phyloP scores from a whole-genome alignment of 257 asterid species.

The Nicotiana paniculata region DNA sequence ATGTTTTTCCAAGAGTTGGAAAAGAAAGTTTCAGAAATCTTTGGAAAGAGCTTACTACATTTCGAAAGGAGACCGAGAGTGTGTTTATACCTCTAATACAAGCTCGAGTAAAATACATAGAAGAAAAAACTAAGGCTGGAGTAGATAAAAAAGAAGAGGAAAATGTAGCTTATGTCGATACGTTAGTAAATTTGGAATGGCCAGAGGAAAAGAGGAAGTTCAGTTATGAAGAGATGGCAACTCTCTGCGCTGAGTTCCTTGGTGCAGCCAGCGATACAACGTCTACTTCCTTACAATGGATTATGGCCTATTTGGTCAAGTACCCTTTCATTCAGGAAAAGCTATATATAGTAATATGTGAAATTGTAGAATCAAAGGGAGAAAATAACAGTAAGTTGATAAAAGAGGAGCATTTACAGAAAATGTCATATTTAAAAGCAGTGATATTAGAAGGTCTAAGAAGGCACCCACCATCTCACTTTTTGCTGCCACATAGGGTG shows the following conservation, averaged over 20 bases:
- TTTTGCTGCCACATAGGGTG: conserved; percentile 19
- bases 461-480: conserved; percentile 23
- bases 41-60: conserved; percentile 12
- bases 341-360: conserved; percentile 10
- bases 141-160: not conserved
- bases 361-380: not conserved
- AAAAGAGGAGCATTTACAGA: conserved; percentile 11
- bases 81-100: conserved; percentile 10
- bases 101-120: not conserved
- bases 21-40: conserved; percentile 5
- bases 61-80: not conserved
- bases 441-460: conserved; percentile 16
- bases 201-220: conserved; percentile 15
- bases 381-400: not conserved
- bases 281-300: conserved; percentile 14
- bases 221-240: conserved; percentile 9
- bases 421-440: conserved; percentile 21
- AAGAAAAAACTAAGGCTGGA: not conserved
- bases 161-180: conserved; percentile 12
- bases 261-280: conserved; percentile 14
- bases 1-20: conserved; percentile 15
- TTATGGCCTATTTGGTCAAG: conserved; percentile 27
- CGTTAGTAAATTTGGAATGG: conserved; percentile 10
- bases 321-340: conserved; percentile 14
- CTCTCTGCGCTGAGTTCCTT: conserved; percentile 17